A percentile compares a stretch with the other conserved stretches of the same genome.
phyloP scores from a whole-genome alignment of 768 basidiomycete species.

The Trametes sanguinea region DNA sequence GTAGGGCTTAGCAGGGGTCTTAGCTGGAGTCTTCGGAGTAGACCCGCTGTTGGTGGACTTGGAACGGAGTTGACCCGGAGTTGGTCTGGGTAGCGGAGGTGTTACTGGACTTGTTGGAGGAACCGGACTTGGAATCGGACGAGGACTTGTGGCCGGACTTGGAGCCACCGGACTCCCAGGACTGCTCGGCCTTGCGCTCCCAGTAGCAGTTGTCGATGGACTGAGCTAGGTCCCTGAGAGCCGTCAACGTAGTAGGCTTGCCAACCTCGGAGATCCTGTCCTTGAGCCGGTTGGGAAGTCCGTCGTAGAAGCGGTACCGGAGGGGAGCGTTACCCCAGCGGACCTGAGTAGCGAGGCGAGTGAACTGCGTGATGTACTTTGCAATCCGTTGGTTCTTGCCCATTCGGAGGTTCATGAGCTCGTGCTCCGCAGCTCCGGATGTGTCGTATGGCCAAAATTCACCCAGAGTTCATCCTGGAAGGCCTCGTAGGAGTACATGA shows the following conservation, averaged over 20 bases:
- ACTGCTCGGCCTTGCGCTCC: constrained; percentile 13
- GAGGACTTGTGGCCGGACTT: background rate
- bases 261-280: constrained; percentile 12
- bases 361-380: constrained; percentile 6
- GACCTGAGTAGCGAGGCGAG: background rate
- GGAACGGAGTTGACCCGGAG: too few species aligned
- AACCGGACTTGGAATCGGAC: background rate
- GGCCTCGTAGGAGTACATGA: background rate
- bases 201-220: constrained; percentile 20
- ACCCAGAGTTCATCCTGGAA: background rate
- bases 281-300: constrained; percentile 19
- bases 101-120: background rate
- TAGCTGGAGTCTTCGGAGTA: too few species aligned
- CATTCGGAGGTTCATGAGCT: background rate
- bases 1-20: too few species aligned
- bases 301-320: constrained; percentile 19
- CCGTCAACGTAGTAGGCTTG: background rate
- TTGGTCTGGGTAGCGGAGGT: too few species aligned
- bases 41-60: too few species aligned
- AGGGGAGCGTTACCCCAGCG: constrained; percentile 16
- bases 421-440: background rate
- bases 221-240: constrained; percentile 1
- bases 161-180: background rate
- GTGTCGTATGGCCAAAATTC: background rate
- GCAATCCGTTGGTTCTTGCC: constrained; percentile 7